Evolutionary conservation across 1,284 basidiomycete species (phyloP).

Genomic region (Gymnopus androsaceus): DNA sequence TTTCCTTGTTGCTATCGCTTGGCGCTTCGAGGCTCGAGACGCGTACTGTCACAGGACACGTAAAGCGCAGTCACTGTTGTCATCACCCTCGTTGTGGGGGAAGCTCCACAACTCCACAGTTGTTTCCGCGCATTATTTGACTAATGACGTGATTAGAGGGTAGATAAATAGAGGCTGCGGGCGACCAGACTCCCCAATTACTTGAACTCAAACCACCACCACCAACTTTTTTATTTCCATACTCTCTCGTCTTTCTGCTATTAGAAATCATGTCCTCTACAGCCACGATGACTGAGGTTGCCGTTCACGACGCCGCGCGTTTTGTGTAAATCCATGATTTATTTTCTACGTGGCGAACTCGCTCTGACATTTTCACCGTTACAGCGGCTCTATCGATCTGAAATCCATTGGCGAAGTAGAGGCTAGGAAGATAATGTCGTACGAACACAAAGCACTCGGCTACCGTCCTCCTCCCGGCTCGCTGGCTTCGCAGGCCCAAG

Average conservation of each 20-base stretch:
- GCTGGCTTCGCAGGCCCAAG: slow-evolving; percentile 39
- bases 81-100: no score
- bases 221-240: no score
- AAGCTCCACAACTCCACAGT: background rate
- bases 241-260: slow-evolving; percentile 12
- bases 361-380: background rate
- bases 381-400: slow-evolving; percentile 16
- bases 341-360: background rate
- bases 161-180: background rate
- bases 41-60: no score
- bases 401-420: slow-evolving; percentile 23
- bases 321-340: slow-evolving; percentile 2
- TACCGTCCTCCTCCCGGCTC: slow-evolving; percentile 40
- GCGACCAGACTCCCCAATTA: background rate
- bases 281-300: slow-evolving; percentile 19
- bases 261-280: slow-evolving; percentile 12
- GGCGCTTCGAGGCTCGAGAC: no score
- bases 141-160: background rate
- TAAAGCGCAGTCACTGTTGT: no score
- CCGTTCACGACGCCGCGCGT: slow-evolving; percentile 13
- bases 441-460: slow-evolving; percentile 40
- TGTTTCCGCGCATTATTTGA: background rate
- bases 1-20: no score
- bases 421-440: slow-evolving; percentile 38
- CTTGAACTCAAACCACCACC: background rate